These are phyloP conservation scores for Candolleomyces aberdarensis DNA, from an alignment of 768 basidiomycete genomes.

Conservation along the genomic window DNA sequence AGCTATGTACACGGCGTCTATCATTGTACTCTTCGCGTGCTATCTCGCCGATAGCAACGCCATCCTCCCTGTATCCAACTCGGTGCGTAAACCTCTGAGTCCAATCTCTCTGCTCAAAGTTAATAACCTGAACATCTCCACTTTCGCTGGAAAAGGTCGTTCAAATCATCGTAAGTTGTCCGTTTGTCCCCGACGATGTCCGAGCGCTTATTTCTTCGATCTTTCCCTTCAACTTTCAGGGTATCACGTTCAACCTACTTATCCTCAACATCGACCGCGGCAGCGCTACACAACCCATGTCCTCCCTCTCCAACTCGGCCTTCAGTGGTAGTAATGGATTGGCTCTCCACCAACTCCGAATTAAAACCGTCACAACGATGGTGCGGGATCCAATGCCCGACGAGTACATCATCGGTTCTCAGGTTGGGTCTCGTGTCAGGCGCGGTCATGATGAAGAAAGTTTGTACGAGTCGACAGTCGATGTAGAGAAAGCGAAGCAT, in stretches of 20 bases:
- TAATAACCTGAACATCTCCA: not conserved
- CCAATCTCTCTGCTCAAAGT: not conserved
- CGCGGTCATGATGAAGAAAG: not conserved
- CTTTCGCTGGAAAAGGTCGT: slow-evolving; percentile 26
- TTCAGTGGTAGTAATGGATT: not conserved
- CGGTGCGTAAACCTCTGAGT: slow-evolving; percentile 21
- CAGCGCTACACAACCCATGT: slow-evolving; percentile 8
- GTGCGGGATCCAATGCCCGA: not conserved
- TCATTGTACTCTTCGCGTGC: slow-evolving; percentile 32
- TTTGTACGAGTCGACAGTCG: not conserved
- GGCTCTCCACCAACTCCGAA: not conserved
- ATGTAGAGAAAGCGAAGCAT: not conserved
- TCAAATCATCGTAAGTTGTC: slow-evolving; percentile 35
- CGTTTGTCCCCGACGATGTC: not conserved
- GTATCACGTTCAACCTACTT: slow-evolving; percentile 26
- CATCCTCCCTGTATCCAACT: slow-evolving; percentile 34
- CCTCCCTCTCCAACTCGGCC: not conserved
- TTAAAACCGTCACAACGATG: slow-evolving; percentile 2
- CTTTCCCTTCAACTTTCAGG: slow-evolving; percentile 10
- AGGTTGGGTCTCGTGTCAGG: not conserved
- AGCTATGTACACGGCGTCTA: slow-evolving; percentile 33
- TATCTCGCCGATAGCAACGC: slow-evolving; percentile 37
- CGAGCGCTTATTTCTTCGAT: not conserved
- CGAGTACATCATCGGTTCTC: not conserved
- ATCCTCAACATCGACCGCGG: slow-evolving; percentile 19